Base-by-base conservation (phyloP, 1,284 basidiomycete species). In the Vanrija sp. region DNA sequence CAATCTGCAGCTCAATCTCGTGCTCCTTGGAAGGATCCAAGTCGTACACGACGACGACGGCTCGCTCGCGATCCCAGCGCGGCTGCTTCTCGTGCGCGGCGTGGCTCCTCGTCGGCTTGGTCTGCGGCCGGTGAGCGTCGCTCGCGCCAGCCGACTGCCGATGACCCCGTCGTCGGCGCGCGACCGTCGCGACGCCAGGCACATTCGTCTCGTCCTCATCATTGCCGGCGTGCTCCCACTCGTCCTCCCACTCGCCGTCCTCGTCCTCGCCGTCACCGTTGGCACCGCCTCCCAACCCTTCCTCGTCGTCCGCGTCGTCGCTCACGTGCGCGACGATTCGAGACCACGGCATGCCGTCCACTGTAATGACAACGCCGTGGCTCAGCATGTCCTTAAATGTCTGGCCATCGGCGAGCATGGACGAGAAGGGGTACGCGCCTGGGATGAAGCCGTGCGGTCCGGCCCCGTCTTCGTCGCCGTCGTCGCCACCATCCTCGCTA, bases 261-360 rank as follows among this genome's bases (percentile, higher is more conserved):
- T 62, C 61, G 18, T 59, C 57, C 29, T 50, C 19, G 9, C 49
- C 53, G 18, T 54, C 52, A 23, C 39, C 34, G 34, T 34, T 34
- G 5, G 14, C 8, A 3, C 28, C 54, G 1, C 19, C 34, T 3
- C 42, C 34, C 9, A 34, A 34, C 34, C 34, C 34, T 5, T 57
- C 59, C 6, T 53, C 58, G 21, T 67, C 65, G 6, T 66, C 69
- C 16, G 58, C 65, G 28, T 69, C 68, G 55, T 75, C 75, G 48
- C 64, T 68, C 14, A 76, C 73, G 54, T 77, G 74, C 10, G 75
- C 75, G 4, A 75, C 74, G 38, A 77, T 74, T 39, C 73, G 63
- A 21, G 68, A 70, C 72, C 74, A 77, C 5, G 72, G 71, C 51
- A 71, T 69, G 9, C 75, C 75, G 54, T 77, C 75, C 16, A 77